Conservation (phyloP, 2,329 filamentous ascomycete species). For the Fusarium equiseti region DNA sequence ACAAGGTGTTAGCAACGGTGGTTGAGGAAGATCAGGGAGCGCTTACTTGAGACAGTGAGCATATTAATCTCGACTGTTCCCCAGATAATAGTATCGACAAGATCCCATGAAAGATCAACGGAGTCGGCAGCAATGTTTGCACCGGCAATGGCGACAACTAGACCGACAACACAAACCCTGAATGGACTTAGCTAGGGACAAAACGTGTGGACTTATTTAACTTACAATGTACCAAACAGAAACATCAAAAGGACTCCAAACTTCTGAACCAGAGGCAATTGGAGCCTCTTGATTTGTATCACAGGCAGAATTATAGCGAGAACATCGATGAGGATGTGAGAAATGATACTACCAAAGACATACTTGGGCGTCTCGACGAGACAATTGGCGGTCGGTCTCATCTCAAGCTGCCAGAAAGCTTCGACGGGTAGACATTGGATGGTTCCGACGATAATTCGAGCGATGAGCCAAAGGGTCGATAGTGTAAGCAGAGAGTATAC, state of each 20-base stretch:
- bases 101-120: not conserved
- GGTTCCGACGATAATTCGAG: not conserved
- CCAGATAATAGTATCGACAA: rapidly evolving
- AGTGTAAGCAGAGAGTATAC: not conserved
- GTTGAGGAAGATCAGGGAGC: too few relatives aligned
- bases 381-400: not conserved
- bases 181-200: rapidly evolving
- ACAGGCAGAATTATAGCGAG: not conserved
- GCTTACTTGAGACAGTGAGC: not conserved
- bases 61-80: not conserved
- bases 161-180: not conserved
- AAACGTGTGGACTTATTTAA: not conserved
- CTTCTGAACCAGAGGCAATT: not conserved
- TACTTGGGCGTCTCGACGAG: not conserved
- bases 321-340: not conserved
- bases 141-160: not conserved
- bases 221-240: not conserved
- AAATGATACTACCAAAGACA: not conserved
- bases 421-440: not conserved
- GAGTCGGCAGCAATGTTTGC: not conserved
- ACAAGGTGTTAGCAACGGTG: too few relatives aligned
- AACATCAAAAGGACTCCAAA: not conserved
- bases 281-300: not conserved
- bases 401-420: not conserved
- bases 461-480: not conserved